A percentile compares a stretch with the other conserved stretches of the same genome.
These are phyloP conservation scores for Cyberlindnera bimundalis DNA, from an alignment of 805 yeast species.

Conservation along the genomic window DNA sequence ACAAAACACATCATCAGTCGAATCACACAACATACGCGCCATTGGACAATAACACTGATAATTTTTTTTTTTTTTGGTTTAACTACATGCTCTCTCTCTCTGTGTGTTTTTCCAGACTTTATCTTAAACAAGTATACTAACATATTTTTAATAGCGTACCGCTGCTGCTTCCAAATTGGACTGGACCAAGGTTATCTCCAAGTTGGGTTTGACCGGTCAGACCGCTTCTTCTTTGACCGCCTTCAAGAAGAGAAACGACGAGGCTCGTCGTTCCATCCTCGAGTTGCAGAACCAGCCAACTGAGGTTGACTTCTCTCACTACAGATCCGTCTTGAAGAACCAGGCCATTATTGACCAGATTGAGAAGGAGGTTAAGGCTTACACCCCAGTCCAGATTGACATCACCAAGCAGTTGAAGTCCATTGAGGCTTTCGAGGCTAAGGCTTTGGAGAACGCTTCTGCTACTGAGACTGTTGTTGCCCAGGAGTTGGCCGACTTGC, in stretches of 20 bases:
- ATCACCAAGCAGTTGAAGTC: slow-evolving; percentile 86
- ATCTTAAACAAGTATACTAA: slow-evolving; percentile 25
- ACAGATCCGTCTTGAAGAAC: slow-evolving; percentile 81
- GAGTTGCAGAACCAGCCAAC: slow-evolving; percentile 71
- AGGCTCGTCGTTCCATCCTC: slow-evolving; percentile 80
- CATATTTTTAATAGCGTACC: slow-evolving; percentile 32
- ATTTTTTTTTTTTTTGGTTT: too few species aligned
- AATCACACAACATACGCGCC: not conserved
- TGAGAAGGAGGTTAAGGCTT: slow-evolving; percentile 68
- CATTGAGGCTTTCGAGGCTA: slow-evolving; percentile 89
- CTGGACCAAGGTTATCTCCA: slow-evolving; percentile 88
- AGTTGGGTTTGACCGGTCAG: slow-evolving; percentile 87
- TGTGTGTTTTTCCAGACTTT: too few species aligned
- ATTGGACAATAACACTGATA: not conserved
- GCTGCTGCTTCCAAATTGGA: slow-evolving; percentile 83
- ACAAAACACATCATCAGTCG: not conserved
- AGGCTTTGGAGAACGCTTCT: slow-evolving; percentile 94
- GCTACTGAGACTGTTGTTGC: slow-evolving; percentile 86
- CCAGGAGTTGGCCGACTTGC: slow-evolving; percentile 80
- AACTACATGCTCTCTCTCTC: too few species aligned
- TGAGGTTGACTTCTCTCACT: slow-evolving; percentile 75
- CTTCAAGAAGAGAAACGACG: slow-evolving; percentile 98
- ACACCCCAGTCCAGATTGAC: slow-evolving; percentile 83
- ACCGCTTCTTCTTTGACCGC: slow-evolving; percentile 86
- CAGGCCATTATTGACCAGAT: slow-evolving; percentile 72